Base-by-base conservation (phyloP, 139 green algal genomes). In the Chlorella ohadii region DNA sequence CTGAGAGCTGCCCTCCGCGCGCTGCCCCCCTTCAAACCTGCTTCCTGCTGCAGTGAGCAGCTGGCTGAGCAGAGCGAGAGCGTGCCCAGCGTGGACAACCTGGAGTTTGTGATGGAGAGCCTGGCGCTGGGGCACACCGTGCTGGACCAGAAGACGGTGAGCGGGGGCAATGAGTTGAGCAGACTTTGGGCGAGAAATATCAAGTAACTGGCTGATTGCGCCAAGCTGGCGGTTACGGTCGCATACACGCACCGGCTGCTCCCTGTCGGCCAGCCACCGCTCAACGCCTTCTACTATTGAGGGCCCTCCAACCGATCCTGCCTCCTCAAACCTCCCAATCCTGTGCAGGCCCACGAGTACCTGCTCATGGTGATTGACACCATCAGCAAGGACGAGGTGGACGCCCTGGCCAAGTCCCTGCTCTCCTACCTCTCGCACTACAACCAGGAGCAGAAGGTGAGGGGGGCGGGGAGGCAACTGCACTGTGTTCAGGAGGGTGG, bases 51-150 rank as follows among this genome's bases (percentile, higher is more conserved):
- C 72, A 79, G 82, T 57, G 94, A 94, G 74, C 97, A 98, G 87
- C 86, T 96, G 79, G 94, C 94, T 16, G 92, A 97, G 79, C 93
- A 96, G 91, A 87, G 90, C 71, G 95, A 95, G 88, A 94, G 86
- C 84, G 95, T 98, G 47, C 91, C 94, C 57, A 92, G 79, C 61
- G 71, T 97, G 41, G 95, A 99, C 89, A 98, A 94, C 64, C 93
- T 99, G 78, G 96, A 99, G 81, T 99, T 98, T 87, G 88, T 98
- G 66, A 99, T 99, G 97, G 97, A 99, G 91, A 94, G 79, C 83
- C 89, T 98, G 68, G 97, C 97, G 25, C 93, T 98, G 72, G 95
- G 95, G 3, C 95, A 99, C 93, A 94, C 90, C 16, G 90, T 99
- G 44, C 95, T 96, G 79, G 89, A 94, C 59, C 93, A 94, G 63